phyloP scores from a whole-genome alignment of 1,284 basidiomycete genomes.

The Macrocystidia cucumis region DNA sequence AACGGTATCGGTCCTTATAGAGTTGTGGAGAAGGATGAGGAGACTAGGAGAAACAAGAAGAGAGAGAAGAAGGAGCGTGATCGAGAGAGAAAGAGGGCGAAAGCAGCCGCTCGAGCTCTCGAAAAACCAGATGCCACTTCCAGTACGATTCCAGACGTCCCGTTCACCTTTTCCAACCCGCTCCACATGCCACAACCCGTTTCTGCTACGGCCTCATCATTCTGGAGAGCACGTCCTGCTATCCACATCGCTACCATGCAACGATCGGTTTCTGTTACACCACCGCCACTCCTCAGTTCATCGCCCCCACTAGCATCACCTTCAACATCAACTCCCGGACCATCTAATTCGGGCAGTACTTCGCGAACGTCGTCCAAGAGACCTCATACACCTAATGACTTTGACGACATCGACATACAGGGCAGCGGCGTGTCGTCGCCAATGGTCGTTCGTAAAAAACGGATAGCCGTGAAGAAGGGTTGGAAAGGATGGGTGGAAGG shows the following conservation, averaged over 20 bases:
- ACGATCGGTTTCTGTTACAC: constrained; percentile 65
- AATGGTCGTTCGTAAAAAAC: constrained; percentile 47
- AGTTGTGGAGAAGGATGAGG: constrained; percentile 51
- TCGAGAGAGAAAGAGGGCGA: constrained; percentile 34
- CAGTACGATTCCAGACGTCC: no score
- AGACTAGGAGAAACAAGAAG: constrained; percentile 38
- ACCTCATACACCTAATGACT: constrained; percentile 55
- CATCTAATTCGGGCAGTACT: constrained; percentile 61
- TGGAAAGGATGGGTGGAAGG: constrained; percentile 87
- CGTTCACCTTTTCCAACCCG: constrained; percentile 17
- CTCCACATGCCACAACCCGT: constrained; percentile 20
- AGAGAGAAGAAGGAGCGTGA: constrained; percentile 45
- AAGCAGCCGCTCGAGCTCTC: constrained; percentile 22
- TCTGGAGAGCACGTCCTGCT: constrained; percentile 58
- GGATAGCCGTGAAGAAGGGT: constrained; percentile 64
- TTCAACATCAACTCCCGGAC: constrained; percentile 63
- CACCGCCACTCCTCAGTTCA: constrained; percentile 55
- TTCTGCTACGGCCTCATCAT: constrained; percentile 31
- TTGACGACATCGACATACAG: constrained; percentile 26
- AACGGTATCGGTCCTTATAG: constrained; percentile 66
- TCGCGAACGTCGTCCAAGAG: constrained; percentile 73
- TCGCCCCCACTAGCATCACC: constrained; percentile 52
- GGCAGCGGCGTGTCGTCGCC: constrained; percentile 19
- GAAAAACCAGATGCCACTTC: constrained; percentile 17
- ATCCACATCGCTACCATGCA: constrained; percentile 61